These are phyloP conservation scores for Hyparrhenia diplandra DNA, from an alignment of 176 grass and related monocot species.

Conservation along the genomic window DNA sequence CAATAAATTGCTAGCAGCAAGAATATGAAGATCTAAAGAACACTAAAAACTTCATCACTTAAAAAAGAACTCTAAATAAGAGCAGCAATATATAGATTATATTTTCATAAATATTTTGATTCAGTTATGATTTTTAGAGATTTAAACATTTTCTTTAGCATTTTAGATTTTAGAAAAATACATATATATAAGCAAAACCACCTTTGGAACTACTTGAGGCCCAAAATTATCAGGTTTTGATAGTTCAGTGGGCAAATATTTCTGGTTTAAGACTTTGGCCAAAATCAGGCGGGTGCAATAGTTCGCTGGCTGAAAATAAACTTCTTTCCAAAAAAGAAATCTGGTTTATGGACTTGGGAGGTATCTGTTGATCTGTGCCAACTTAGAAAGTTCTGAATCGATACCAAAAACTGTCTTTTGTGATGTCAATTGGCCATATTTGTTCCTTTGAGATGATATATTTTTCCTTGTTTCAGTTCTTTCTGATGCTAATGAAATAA, in stretches of 20 bases:
- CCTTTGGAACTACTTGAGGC: background rate
- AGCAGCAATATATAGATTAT: background rate
- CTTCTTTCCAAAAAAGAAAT: background rate
- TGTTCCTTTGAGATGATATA: constrained; percentile 1
- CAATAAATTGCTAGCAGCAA: background rate
- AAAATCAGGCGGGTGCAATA: background rate
- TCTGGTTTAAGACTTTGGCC: too few relatives aligned
- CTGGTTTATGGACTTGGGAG: too few relatives aligned
- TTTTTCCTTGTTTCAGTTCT: background rate
- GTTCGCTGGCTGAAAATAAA: background rate
- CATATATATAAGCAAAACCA: background rate
- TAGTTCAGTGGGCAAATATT: too few relatives aligned
- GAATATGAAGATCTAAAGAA: background rate
- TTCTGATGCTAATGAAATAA: constrained; percentile 7
- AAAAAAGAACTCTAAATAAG: background rate
- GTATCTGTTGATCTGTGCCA: background rate
- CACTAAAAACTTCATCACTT: too few relatives aligned
- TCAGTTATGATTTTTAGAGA: background rate
- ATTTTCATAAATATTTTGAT: background rate
- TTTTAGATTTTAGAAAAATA: background rate
- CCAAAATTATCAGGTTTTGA: background rate
- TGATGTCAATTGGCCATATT: background rate
- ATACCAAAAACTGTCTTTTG: constrained; percentile 4
- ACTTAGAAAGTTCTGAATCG: background rate
- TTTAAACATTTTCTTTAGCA: background rate